A percentile compares a stretch with the other conserved stretches of the same genome.
Conservation (phyloP, 306 rosid genomes). For the Cotoneaster glaucophyllus region DNA sequence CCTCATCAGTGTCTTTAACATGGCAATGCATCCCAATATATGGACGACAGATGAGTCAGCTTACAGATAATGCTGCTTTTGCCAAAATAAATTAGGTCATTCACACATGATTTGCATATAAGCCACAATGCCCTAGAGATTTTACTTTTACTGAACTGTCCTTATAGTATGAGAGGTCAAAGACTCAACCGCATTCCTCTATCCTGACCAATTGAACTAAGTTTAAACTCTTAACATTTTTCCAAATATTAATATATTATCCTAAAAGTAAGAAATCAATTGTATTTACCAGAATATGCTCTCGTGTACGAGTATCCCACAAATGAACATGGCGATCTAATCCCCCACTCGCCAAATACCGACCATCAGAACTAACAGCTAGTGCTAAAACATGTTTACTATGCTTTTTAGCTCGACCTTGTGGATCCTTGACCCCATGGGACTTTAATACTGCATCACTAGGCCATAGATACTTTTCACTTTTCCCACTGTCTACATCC, state of each 20-base stretch:
- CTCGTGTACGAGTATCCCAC: constrained; percentile 89
- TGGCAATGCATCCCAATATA: not conserved
- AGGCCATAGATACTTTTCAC: constrained; percentile 81
- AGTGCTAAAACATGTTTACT: constrained; percentile 62
- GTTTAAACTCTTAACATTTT: not conserved
- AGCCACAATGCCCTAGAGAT: not conserved
- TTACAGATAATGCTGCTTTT: not conserved
- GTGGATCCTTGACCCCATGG: constrained; percentile 80
- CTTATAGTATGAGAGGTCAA: not conserved
- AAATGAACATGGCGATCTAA: constrained; percentile 93
- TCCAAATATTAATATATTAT: not conserved
- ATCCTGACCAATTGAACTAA: not conserved
- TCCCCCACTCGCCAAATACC: constrained; percentile 87
- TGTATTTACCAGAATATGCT: constrained; percentile 70
- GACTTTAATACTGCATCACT: constrained; percentile 49
- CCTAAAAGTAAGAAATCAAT: not conserved
- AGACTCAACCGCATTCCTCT: not conserved
- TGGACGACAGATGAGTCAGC: not conserved
- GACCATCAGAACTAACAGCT: constrained; percentile 83
- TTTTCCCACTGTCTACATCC: constrained; percentile 80
- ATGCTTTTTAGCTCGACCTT: constrained; percentile 65
- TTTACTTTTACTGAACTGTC: not conserved
- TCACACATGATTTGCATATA: not conserved
- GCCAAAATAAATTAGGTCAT: not conserved
- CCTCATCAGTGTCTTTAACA: not conserved